Evolutionary conservation across 1,284 basidiomycete species (phyloP).

Genomic region (Xerocomus amazonicus): DNA sequence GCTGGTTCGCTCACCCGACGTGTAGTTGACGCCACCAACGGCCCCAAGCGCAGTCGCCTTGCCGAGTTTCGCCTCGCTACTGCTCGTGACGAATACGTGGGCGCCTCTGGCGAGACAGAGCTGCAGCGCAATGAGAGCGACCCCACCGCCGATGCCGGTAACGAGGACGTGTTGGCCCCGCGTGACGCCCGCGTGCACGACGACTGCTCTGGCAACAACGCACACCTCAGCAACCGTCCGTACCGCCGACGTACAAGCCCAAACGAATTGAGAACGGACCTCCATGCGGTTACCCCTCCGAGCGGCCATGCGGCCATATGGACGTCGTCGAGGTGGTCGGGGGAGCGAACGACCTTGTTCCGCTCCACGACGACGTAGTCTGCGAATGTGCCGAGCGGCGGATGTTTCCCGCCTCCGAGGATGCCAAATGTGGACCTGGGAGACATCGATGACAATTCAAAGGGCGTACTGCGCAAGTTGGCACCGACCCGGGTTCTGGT

Average conservation of each 20-base stretch:
- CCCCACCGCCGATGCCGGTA: slow-evolving; percentile 80
- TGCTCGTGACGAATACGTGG: slow-evolving; percentile 81
- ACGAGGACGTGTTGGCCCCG: slow-evolving; percentile 74
- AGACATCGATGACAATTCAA: slow-evolving; percentile 2
- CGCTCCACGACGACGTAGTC: slow-evolving; percentile 75
- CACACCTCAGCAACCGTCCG: too few species aligned
- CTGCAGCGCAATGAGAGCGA: slow-evolving; percentile 76
- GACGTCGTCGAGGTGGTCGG: slow-evolving; percentile 65
- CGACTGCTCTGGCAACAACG: slow-evolving; percentile 50
- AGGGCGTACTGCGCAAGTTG: too few species aligned
- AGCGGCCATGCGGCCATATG: slow-evolving; percentile 77
- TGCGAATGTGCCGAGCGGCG: slow-evolving; percentile 68
- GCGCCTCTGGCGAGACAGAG: slow-evolving; percentile 75
- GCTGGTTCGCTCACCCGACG: slow-evolving; percentile 43
- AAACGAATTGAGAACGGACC: slow-evolving; percentile 39
- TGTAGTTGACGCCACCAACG: slow-evolving; percentile 75
- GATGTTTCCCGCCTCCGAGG: slow-evolving; percentile 52
- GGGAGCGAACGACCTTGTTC: slow-evolving; percentile 64
- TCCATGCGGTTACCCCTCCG: slow-evolving; percentile 79
- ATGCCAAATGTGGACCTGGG: slow-evolving; percentile 48
- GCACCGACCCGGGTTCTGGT: slow-evolving; percentile 44
- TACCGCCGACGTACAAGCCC: background rate
- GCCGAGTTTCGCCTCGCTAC: slow-evolving; percentile 65
- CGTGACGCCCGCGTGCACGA: slow-evolving; percentile 64
- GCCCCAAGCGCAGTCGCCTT: slow-evolving; percentile 72